phyloP scores from a whole-genome alignment of 805 yeast species.

The Yarrowia sp. region DNA sequence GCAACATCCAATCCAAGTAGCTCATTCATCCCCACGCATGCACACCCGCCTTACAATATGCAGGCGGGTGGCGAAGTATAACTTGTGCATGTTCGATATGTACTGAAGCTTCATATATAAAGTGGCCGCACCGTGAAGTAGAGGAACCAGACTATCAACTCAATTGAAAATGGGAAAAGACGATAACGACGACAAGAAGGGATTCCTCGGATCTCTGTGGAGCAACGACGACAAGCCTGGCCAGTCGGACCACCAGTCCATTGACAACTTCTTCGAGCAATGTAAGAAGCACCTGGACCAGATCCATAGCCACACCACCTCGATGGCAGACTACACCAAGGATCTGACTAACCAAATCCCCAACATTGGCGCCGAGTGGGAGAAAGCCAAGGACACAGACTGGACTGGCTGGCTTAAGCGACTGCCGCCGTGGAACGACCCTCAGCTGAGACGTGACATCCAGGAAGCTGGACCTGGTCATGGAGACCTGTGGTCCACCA shows the following conservation, averaged over 20 bases:
- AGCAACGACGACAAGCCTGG: not conserved
- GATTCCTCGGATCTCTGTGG: slow-evolving; percentile 18
- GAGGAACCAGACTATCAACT: not conserved
- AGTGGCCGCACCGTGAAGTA: not conserved
- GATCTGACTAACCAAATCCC: not conserved
- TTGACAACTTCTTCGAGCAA: slow-evolving; percentile 21
- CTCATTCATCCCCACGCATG: not conserved
- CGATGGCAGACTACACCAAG: slow-evolving; percentile 18
- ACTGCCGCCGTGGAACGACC: not conserved
- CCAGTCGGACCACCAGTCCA: slow-evolving; percentile 1
- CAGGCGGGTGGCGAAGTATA: slow-evolving; percentile 22
- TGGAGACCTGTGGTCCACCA: slow-evolving; percentile 21
- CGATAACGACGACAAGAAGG: slow-evolving; percentile 21
- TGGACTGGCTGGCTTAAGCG: slow-evolving; percentile 15
- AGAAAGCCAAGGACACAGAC: slow-evolving; percentile 1
- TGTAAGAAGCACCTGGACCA: slow-evolving; percentile 23
- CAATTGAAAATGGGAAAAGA: slow-evolving; percentile 12
- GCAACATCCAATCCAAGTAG: not conserved
- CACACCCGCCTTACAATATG: not conserved
- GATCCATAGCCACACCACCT: slow-evolving; percentile 14
- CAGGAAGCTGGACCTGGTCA: not conserved
- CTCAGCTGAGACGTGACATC: not conserved
- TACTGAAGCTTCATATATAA: not conserved
- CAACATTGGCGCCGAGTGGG: slow-evolving; percentile 3
- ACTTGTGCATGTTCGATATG: not conserved